Conservation (phyloP, 2,329 filamentous ascomycete species). For the Akanthomyces dipterigenus region DNA sequence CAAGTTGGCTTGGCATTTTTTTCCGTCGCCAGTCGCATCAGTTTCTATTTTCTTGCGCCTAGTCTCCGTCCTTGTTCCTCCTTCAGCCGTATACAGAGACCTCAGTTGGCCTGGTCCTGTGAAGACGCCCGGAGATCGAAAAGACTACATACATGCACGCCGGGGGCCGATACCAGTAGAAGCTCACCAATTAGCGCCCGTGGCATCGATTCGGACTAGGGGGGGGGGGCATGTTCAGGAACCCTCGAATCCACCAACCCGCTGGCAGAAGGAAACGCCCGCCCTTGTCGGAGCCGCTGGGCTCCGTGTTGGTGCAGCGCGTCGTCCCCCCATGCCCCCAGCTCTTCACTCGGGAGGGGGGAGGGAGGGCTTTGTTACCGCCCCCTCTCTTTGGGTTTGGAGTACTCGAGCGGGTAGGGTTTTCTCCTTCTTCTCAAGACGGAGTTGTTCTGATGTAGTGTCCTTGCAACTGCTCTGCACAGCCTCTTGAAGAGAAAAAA, state of each 20-base stretch:
- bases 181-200: background rate
- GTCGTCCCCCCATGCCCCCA: background rate
- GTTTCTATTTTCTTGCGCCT: too few relatives aligned
- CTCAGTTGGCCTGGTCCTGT: background rate
- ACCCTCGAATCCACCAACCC: background rate
- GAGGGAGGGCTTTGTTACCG: background rate
- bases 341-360: too few relatives aligned
- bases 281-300: background rate
- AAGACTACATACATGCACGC: background rate
- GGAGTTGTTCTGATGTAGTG: too few relatives aligned
- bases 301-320: background rate
- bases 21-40: too few relatives aligned
- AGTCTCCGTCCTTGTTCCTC: background rate
- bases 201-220: background rate
- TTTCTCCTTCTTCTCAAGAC: too few relatives aligned
- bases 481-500: background rate
- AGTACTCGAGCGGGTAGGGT: too few relatives aligned
- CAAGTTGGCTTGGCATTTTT: too few relatives aligned
- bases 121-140: too few relatives aligned
- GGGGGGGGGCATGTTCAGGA: background rate
- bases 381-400: background rate
- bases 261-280: background rate
- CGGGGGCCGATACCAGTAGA: background rate
- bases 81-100: background rate
- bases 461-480: background rate